These are phyloP conservation scores for Yamadazyma paraphyllophila DNA, from an alignment of 805 yeast species.

Conservation along the genomic window DNA sequence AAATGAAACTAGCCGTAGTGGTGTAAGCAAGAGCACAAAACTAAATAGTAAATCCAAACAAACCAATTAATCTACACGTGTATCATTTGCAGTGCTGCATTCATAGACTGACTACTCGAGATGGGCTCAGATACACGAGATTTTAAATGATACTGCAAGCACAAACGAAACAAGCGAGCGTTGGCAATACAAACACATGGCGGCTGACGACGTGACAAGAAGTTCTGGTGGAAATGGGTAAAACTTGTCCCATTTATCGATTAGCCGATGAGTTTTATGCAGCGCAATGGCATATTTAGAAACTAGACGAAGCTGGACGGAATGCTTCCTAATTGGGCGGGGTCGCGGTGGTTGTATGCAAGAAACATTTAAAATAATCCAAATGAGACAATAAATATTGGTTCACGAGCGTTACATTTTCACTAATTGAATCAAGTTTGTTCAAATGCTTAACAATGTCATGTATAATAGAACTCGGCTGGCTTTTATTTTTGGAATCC, in stretches of 20 bases:
- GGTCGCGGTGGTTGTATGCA: neutral
- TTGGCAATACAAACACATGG: too few species aligned
- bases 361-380: neutral
- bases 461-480: slow-evolving; percentile 1
- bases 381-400: neutral
- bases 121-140: neutral
- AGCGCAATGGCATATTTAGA: neutral
- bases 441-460: neutral
- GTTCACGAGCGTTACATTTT: slow-evolving; percentile 1
- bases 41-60: too few species aligned
- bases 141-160: neutral
- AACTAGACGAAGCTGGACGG: slow-evolving; percentile 5
- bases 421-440: neutral
- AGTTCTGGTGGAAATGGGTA: neutral
- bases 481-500: slow-evolving; percentile 1
- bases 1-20: too few species aligned
- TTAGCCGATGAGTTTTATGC: neutral
- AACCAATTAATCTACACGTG: too few species aligned
- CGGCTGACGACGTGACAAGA: neutral
- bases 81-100: too few species aligned
- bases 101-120: neutral
- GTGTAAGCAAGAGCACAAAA: too few species aligned
- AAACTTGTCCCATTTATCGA: neutral
- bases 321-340: neutral
- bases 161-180: too few species aligned